phyloP scores from a whole-genome alignment of 768 basidiomycete species.

The Dioszegia hungarica region DNA sequence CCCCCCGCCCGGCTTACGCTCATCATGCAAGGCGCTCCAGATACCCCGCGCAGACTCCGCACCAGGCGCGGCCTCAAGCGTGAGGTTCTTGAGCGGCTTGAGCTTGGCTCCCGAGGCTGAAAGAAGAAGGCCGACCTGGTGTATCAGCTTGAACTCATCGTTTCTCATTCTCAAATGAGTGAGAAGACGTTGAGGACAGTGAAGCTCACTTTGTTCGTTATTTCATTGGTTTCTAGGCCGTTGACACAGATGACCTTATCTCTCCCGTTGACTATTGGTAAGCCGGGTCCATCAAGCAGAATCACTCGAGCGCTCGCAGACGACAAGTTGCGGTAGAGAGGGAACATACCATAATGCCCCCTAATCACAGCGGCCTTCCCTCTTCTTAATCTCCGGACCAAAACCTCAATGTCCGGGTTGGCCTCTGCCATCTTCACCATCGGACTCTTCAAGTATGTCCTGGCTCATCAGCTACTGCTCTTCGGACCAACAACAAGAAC shows the following conservation, averaged over 20 bases:
- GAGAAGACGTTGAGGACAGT: no score
- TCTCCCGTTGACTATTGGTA: constrained; percentile 40
- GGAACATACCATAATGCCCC: constrained; percentile 48
- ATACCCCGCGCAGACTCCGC: constrained; percentile 43
- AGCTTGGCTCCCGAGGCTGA: constrained; percentile 44
- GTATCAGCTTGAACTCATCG: not conserved
- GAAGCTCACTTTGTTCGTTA: constrained; percentile 41
- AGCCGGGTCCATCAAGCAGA: no score
- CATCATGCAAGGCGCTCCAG: constrained; percentile 42
- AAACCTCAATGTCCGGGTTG: constrained; percentile 48
- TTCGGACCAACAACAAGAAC: no score
- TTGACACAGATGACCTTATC: constrained; percentile 49
- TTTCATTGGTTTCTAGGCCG: constrained; percentile 35
- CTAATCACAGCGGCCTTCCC: constrained; percentile 41
- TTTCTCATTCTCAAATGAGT: no score
- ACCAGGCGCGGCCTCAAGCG: constrained; percentile 43
- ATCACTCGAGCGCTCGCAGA: no score
- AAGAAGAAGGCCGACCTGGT: constrained; percentile 41
- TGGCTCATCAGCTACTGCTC: constrained; percentile 4
- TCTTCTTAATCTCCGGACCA: constrained; percentile 38
- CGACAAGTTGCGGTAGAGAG: no score
- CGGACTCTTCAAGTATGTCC: constrained; percentile 39
- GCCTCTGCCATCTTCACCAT: constrained; percentile 34
- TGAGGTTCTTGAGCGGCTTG: constrained; percentile 42
- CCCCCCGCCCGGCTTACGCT: constrained; percentile 21